Percentiles rank a stretch among this genome's conserved stretches.
phyloP scores from a whole-genome alignment of 106 monocot genomes.

The Triglochin maritima region DNA sequence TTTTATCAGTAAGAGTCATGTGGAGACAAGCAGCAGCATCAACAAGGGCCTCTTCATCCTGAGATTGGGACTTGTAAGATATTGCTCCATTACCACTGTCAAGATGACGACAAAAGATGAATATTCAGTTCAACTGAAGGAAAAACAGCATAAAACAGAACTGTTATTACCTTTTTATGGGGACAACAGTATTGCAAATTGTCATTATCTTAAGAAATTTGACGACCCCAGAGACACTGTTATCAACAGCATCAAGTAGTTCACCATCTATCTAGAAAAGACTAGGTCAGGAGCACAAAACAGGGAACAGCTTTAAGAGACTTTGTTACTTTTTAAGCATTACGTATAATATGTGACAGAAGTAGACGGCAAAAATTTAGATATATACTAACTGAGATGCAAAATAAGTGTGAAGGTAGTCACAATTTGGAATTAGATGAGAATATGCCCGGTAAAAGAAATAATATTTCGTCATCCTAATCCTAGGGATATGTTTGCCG shows the following conservation, averaged over 20 bases:
- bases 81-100: conserved; percentile 27
- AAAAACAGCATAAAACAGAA: not conserved
- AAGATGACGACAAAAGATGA: not conserved
- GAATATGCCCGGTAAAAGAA: too few relatives aligned
- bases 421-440: too few relatives aligned
- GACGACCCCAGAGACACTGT: conserved; percentile 50
- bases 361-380: too few relatives aligned
- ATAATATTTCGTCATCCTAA: too few relatives aligned
- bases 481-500: too few relatives aligned
- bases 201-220: conserved; percentile 89
- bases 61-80: conserved; percentile 85
- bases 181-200: conserved; percentile 88
- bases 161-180: conserved; percentile 52
- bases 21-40: conserved; percentile 68
- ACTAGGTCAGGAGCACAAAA: conserved; percentile 4
- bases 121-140: not conserved
- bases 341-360: too few relatives aligned
- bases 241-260: conserved; percentile 62
- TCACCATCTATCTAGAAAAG: conserved; percentile 60
- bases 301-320: too few relatives aligned
- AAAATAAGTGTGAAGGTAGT: too few relatives aligned
- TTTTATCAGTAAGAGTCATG: conserved; percentile 65
- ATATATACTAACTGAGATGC: too few relatives aligned
- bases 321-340: too few relatives aligned
- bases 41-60: conserved; percentile 98